Evolutionary conservation across 2,329 filamentous ascomycete genomes (phyloP), one percentile per base, ranked within the genome.

Genomic region (Alternaria conjuncta): DNA sequence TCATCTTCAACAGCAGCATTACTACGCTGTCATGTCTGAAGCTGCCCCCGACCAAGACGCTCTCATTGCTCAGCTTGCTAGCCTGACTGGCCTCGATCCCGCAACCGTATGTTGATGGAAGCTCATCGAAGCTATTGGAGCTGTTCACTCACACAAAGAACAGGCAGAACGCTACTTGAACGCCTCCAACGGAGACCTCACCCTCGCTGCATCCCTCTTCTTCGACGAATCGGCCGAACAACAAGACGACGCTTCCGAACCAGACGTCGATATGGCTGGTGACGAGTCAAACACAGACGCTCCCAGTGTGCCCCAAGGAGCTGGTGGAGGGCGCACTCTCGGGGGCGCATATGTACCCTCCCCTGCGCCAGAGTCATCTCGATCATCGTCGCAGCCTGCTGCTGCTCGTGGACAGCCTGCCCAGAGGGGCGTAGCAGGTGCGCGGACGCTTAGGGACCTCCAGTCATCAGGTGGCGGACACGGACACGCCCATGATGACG

Each of bases 401-500:
- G 63, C 71, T 9, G 62, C 68, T 5, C 64, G 66, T 32, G 70
- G 70, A 64, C 72, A 75, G 63, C 69, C 73, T 25, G 70, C 74
- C 56, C 78, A 71, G 70, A 73, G 70, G 57, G 81, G 61, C 23
- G 61, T 61, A 23, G 61, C 61, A 36, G 63, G 80, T 50, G 73
- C 83, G 67, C 74, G 79, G 65, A 85, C 84, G 20, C 67, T 85
- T 47, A 77, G 77, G 55, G 84, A 85, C 69, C 68, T 85, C 32
- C 82, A 84, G 70, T 74, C 74, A 36, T 69, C 73, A 15, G 84
- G 84, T 25, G 81, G 71, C 51, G 67, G 63, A 30, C 84, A 83
- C 8, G 81, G 72, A 26, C 75, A 84, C 20, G 82, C 81, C 41
- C 81, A 86, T 66, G 83, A 88, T 51, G 84, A 87, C 54, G 71